Evolutionary conservation across 2,329 filamentous ascomycete species (phyloP).

Genomic region (Lachnellula occidentalis): DNA sequence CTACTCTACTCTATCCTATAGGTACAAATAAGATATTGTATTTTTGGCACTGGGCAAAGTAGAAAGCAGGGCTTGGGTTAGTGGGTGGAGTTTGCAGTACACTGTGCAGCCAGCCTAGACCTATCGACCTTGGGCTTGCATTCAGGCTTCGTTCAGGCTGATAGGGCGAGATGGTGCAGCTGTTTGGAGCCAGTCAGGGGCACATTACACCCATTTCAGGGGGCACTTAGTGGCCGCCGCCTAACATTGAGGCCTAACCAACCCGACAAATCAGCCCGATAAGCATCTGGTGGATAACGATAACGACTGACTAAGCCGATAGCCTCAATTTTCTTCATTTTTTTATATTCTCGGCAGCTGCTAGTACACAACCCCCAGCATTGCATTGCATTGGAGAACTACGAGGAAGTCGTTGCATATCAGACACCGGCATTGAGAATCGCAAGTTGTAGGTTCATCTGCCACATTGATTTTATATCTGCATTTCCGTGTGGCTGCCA

Average conservation of each 20-base stretch:
- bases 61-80: too few species aligned
- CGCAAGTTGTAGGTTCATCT: neutral
- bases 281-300: neutral
- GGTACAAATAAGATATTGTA: too few species aligned
- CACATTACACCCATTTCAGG: too few species aligned
- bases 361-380: neutral
- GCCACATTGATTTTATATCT: neutral
- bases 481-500: neutral
- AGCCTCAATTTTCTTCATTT: neutral
- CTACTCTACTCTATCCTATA: too few species aligned
- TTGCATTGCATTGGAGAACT: neutral
- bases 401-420: neutral
- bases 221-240: neutral
- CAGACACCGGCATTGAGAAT: neutral
- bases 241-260: neutral
- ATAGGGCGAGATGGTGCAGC: neutral
- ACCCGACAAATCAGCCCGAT: neutral
- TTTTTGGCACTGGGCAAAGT: too few species aligned
- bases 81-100: too few species aligned
- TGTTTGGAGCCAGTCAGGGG: neutral
- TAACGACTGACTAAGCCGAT: neutral
- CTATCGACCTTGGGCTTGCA: neutral
- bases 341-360: neutral
- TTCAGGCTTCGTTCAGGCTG: neutral
- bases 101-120: neutral